Percentiles rank a stretch among this genome's conserved stretches.
phyloP scores from a whole-genome alignment of 768 basidiomycete genomes.

The Tephrocybe sp. region DNA sequence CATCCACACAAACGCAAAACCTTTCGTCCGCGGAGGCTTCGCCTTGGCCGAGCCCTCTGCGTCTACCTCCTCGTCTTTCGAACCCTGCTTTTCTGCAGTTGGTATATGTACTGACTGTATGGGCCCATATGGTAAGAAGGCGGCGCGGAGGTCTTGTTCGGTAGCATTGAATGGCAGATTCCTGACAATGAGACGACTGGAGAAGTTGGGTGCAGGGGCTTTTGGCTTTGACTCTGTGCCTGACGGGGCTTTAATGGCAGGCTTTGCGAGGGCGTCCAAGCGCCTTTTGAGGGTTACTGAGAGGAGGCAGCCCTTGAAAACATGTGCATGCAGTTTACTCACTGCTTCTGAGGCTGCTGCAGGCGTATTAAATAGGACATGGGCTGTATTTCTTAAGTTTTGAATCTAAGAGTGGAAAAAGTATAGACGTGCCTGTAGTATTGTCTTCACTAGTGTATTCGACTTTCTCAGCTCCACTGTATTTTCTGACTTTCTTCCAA shows the following conservation, averaged over 20 bases:
- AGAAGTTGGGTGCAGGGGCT: conserved; percentile 54
- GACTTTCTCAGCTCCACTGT: conserved; percentile 70
- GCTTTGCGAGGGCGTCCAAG: conserved; percentile 62
- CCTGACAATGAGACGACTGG: conserved; percentile 83
- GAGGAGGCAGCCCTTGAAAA: conserved; percentile 86
- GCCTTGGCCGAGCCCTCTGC: conserved; percentile 22
- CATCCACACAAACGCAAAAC: conserved; percentile 97
- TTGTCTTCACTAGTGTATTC: conserved; percentile 46
- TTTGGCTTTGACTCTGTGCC: conserved; percentile 21
- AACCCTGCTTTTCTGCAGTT: conserved; percentile 28
- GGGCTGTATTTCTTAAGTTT: conserved; percentile 39
- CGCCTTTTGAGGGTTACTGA: conserved; percentile 87
- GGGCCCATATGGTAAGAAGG: conserved; percentile 86
- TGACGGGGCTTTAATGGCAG: conserved; percentile 26
- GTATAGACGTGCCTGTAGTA: conserved; percentile 41
- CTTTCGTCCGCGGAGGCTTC: conserved; percentile 48
- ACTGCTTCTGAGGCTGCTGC: conserved; percentile 68
- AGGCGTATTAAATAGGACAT: conserved; percentile 71
- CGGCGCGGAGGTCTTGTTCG: conserved; percentile 78
- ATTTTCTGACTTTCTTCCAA: conserved; percentile 88
- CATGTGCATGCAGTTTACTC: conserved; percentile 83
- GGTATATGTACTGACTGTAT: conserved; percentile 86
- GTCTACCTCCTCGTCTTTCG: conserved; percentile 27
- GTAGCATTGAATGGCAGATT: conserved; percentile 85
- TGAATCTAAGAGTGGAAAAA: neutral